Evolutionary conservation across 139 green algal species (phyloP).

Genomic region (Chlamydomonas eustigma): DNA sequence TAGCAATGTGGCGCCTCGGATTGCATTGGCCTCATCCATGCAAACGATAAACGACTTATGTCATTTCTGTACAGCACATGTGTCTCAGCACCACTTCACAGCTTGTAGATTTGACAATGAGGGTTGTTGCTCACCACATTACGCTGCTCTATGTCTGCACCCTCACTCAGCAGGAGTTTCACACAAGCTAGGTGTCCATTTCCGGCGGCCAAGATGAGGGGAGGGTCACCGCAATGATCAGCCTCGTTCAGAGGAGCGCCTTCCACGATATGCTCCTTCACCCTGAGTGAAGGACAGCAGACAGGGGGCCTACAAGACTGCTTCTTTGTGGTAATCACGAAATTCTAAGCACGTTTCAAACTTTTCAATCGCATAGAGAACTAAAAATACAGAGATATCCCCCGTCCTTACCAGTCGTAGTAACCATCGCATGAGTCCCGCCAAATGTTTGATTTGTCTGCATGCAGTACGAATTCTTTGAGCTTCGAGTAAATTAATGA

Average conservation of each 20-base stretch:
- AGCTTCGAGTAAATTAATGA: not conserved
- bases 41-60: no score
- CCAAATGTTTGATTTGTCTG: conserved; percentile 96
- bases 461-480: not conserved
- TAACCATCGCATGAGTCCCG: conserved; percentile 89
- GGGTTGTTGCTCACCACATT: conserved; percentile 78
- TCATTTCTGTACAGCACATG: no score
- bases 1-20: no score
- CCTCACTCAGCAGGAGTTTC: conserved; percentile 77
- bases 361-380: not conserved
- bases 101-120: no score
- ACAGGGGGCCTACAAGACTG: no score
- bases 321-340: no score
- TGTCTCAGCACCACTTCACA: no score
- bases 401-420: conserved; percentile 73
- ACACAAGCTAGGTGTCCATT: conserved; percentile 55
- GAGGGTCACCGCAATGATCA: conserved; percentile 90
- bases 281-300: conserved; percentile 17
- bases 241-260: conserved; percentile 87
- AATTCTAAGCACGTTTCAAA: not conserved
- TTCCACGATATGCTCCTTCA: conserved; percentile 87
- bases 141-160: conserved; percentile 85
- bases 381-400: not conserved
- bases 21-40: no score
- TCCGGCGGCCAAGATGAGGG: conserved; percentile 63